Evolutionary conservation across 148 eudicot species (phyloP).

Genomic region (Silene conica): DNA sequence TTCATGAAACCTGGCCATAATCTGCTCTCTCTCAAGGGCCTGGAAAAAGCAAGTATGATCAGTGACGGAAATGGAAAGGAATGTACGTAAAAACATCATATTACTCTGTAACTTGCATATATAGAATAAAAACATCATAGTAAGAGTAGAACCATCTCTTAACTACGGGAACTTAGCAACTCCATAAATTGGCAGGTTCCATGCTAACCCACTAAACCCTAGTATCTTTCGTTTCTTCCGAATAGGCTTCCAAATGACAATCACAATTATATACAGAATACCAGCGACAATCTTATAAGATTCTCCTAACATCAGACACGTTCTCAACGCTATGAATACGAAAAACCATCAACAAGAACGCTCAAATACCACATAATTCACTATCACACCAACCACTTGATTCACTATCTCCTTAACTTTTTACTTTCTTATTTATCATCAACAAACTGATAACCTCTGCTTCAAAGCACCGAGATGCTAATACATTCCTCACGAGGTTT

Average conservation of each 20-base stretch:
- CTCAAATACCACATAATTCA: conserved; percentile 2
- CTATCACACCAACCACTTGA: no score
- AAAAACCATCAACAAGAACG: not conserved
- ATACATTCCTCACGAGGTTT: not conserved
- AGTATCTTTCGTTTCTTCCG: not conserved
- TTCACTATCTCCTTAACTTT: not conserved
- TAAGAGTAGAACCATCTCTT: no score
- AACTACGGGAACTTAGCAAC: not conserved
- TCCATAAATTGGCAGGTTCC: not conserved
- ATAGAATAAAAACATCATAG: no score
- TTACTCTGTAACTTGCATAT: no score
- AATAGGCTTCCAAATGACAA: not conserved
- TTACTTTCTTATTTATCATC: not conserved
- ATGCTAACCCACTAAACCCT: no score
- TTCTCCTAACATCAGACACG: not conserved
- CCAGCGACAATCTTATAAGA: not conserved
- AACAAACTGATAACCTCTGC: not conserved
- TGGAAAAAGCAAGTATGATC: no score
- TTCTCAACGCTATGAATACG: not conserved
- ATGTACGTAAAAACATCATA: no score
- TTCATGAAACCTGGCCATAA: no score
- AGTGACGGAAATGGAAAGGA: no score
- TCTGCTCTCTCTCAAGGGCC: no score
- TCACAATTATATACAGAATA: not conserved
- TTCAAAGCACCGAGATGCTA: not conserved